Base-by-base conservation (phyloP, 495 filamentous ascomycete species). In the Penicillium paxilli region DNA sequence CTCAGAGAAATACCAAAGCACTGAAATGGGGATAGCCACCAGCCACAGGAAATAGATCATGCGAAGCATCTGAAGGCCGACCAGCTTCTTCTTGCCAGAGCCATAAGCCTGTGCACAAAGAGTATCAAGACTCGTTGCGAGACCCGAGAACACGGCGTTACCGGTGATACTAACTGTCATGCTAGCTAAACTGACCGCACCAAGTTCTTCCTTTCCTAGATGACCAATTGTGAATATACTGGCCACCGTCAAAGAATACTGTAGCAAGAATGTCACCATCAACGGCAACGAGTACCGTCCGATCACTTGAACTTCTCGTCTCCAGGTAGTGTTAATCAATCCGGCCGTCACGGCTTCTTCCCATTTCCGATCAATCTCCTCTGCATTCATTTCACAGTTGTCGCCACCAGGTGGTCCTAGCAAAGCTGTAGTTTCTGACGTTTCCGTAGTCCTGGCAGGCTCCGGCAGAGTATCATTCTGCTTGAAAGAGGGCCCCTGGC, bases 261-360 rank as follows among this genome's bases (percentile, higher is more conserved):
- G 88, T 1, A 91, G 80, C 24, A 91, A 52, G 59, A 89, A 91
- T 5, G 87, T 90, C 30, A 87, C 64, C 47, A 90, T 84, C 19
- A 90, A 71, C 0, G 87, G 85, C 16, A 75, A 69, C n/a, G 83
- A 84, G 62, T 87, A 87, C 59, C 73, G 74, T 4, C 68, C 62
- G 28, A 92, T 73, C 0, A 89, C 87, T 66, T 87, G 84, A 1
- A 85, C 80, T 73, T 96, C 91, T 52, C 89, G 81, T 59, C 84
- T 83, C 88, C 90, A 95, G 0, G 90, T 91, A 3, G 91, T 96
- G 45, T 88, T 83, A 55, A 95, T 88, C 52, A 79, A 73, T 7
- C 89, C 89, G 3, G 83, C 79, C 0, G 80, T 75, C 10, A 92
- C 89, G 2, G 90, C 89, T 32, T 87, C 85, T 50, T 91, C 87